phyloP scores from a whole-genome alignment of 495 filamentous ascomycete genomes.

The Sporormia fimetaria region DNA sequence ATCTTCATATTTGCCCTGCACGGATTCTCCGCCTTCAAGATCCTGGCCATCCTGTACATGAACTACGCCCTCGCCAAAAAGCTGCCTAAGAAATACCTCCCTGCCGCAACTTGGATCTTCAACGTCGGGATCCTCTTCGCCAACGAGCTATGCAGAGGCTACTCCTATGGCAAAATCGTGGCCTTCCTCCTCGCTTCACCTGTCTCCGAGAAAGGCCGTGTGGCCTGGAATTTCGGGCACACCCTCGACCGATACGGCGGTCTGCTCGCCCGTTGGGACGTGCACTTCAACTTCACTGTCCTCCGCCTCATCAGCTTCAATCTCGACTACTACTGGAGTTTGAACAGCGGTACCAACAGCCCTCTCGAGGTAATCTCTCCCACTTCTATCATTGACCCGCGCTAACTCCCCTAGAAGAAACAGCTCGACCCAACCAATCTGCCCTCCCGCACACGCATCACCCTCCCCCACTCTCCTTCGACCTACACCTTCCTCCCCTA shows the following conservation, averaged over 20 bases:
- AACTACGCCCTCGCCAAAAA: conserved; percentile 70
- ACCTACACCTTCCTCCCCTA: conserved; percentile 79
- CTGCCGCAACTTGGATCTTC: conserved; percentile 81
- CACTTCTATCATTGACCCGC: conserved; percentile 13
- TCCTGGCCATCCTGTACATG: conserved; percentile 62
- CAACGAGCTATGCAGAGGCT: conserved; percentile 76
- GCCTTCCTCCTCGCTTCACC: conserved; percentile 36
- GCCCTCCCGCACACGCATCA: conserved; percentile 76
- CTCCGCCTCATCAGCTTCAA: conserved; percentile 92
- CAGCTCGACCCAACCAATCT: conserved; percentile 76
- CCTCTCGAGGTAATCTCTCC: conserved; percentile 65
- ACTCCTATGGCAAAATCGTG: conserved; percentile 54
- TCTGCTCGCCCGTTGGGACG: conserved; percentile 77
- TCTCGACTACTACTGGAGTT: conserved; percentile 90
- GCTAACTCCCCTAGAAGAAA: conserved; percentile 72
- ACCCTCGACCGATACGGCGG: conserved; percentile 69
- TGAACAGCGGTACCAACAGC: conserved; percentile 51
- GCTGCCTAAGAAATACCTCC: conserved; percentile 56
- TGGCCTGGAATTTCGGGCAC: conserved; percentile 44
- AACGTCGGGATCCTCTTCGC: conserved; percentile 78
- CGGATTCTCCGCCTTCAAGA: conserved; percentile 73
- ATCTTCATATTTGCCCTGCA: conserved; percentile 70
- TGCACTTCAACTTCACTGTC: conserved; percentile 95
- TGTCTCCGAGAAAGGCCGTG: conserved; percentile 30
- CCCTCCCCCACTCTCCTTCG: conserved; percentile 53